phyloP scores from a whole-genome alignment of 371 early-diverging fungal species.

The Blakeslea trispora region DNA sequence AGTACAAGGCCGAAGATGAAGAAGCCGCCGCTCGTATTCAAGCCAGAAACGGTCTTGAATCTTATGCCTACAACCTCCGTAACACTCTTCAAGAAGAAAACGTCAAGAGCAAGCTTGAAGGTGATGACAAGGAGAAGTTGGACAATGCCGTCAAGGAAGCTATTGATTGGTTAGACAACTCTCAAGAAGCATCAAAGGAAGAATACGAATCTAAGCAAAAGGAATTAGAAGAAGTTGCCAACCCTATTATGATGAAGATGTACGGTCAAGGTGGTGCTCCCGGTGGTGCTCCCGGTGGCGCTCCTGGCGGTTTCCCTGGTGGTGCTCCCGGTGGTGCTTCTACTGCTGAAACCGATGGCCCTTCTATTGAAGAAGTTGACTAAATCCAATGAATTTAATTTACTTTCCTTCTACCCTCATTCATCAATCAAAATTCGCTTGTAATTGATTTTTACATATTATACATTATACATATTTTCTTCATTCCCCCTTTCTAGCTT shows the following conservation, averaged over 20 bases:
- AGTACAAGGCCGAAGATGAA: constrained; percentile 85
- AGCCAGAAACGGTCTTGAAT: constrained; percentile 83
- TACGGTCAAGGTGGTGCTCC: constrained; percentile 56
- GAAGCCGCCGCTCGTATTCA: constrained; percentile 74
- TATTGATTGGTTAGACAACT: constrained; percentile 82
- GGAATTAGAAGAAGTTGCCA: constrained; percentile 92
- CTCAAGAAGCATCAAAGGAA: constrained; percentile 91
- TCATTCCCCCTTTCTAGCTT: not conserved
- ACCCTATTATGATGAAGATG: constrained; percentile 95
- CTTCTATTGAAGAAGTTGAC: constrained; percentile 49
- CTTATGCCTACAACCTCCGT: constrained; percentile 85
- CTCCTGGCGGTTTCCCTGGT: constrained; percentile 81
- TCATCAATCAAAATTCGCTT: not conserved
- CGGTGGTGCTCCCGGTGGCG: constrained; percentile 59
- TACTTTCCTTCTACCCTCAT: constrained; percentile 3
- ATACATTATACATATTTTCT: not conserved
- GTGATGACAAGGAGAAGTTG: constrained; percentile 69
- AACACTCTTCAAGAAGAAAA: constrained; percentile 81
- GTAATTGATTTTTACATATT: not conserved
- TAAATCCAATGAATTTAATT: constrained; percentile 19
- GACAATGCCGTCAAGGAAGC: constrained; percentile 65
- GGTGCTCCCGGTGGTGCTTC: constrained; percentile 76
- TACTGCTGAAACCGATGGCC: constrained; percentile 69
- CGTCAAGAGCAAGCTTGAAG: constrained; percentile 61
- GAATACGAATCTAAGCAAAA: constrained; percentile 93